Evolutionary conservation across 2,329 filamentous ascomycete genomes (phyloP).

Genomic region (Xylaria sp.): DNA sequence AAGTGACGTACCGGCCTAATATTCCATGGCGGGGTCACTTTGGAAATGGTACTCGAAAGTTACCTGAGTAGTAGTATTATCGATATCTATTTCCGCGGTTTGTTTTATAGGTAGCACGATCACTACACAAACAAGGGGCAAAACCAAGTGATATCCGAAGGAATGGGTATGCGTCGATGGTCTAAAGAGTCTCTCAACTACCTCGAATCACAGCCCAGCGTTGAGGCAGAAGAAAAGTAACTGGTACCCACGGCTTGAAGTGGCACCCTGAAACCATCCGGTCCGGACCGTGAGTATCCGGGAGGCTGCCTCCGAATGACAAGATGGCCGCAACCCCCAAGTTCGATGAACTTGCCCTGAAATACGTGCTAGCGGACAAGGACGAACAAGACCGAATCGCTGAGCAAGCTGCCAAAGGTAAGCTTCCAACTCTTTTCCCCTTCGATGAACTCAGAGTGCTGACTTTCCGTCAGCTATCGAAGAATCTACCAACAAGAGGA

Average conservation of each 20-base stretch:
- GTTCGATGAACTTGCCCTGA: constrained; percentile 63
- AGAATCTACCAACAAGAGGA: constrained; percentile 55
- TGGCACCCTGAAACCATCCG: neutral
- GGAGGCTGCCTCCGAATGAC: constrained; percentile 51
- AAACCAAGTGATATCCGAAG: neutral
- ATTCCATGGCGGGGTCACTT: constrained; percentile 31
- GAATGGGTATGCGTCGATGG: neutral
- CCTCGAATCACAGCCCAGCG: neutral
- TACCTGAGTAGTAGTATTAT: neutral
- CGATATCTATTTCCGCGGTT: neutral
- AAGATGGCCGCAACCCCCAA: constrained; percentile 58
- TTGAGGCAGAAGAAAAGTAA: neutral
- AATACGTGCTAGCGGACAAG: constrained; percentile 65
- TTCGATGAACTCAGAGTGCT: constrained; percentile 5
- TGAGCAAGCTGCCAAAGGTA: constrained; percentile 55
- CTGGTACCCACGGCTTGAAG: neutral
- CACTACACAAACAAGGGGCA: no score
- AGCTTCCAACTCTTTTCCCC: neutral
- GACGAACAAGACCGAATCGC: constrained; percentile 55
- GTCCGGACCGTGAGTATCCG: constrained; percentile 16
- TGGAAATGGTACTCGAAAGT: neutral
- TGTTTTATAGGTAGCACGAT: no score
- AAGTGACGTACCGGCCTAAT: constrained; percentile 28
- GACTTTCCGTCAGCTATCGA: constrained; percentile 57
- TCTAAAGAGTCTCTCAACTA: neutral